Base-by-base conservation (phyloP, 164 flowering plant species). In the Vitis riparia region DNA sequence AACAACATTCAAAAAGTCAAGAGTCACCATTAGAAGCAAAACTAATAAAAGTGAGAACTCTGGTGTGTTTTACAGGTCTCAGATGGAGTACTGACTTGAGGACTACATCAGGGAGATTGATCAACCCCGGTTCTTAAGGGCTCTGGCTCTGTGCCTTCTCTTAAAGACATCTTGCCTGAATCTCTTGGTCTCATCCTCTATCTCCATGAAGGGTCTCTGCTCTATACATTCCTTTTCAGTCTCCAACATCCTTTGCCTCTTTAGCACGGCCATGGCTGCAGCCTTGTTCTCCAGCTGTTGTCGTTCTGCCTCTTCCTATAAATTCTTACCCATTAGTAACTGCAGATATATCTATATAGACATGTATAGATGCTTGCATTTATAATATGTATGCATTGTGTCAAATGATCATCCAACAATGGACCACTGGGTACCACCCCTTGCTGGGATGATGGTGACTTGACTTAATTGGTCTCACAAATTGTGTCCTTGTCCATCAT, bases 151-250 rank as follows among this genome's bases (percentile, higher is more conserved):
- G 58, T 84, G 84, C 73, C 88, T 84, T 75, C 86, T 82, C 79
- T 85, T 89, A 71, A 84, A 87, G 59, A 87, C 81, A 61, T 87
- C 89, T 73, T 89, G 93, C 72, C 89, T 81, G 78, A 89, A 85
- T 68, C 78, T 83, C 80, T 85, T 87, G 37, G 91, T 89, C 78
- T 89, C 93, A 11, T 60, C 80, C 65, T 83, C 71, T 64, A 89
- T 75, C 68, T 89, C 93, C 75, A 83, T 77, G 74, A 77, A 85
- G 11, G 91, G 93, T 66, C 78, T 78, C 75, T 68, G 76, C 80
- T 82, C 88, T 50, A 89, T 85, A 3, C 61, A 61, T 71, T 80
- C 84, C 63, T 71, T 87, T 51, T 89, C 93, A n/a, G 68, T 83
- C 78, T 85, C 88, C 79, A 85, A 60, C 86, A 85, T 82, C 68